phyloP scores from a whole-genome alignment of 1,284 basidiomycete genomes.

The Ustilago vetiveriae region DNA sequence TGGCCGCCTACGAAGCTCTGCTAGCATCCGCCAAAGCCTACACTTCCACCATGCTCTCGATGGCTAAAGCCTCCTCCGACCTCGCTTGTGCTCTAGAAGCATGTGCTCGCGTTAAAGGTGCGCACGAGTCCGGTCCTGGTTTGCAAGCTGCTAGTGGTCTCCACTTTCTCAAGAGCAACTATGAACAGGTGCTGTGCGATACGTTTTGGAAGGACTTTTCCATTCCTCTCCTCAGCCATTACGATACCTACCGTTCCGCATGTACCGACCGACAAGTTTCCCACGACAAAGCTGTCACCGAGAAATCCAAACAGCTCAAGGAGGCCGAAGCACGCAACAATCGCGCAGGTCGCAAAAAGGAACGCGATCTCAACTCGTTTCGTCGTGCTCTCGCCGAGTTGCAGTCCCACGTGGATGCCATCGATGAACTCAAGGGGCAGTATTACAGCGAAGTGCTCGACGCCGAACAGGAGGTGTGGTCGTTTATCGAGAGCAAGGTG shows the following conservation, averaged over 20 bases:
- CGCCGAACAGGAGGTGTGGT: slow-evolving; percentile 93
- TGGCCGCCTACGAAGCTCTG: slow-evolving; percentile 84
- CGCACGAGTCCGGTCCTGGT: slow-evolving; percentile 52
- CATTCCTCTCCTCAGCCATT: slow-evolving; percentile 82
- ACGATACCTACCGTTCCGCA: slow-evolving; percentile 80
- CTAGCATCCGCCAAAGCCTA: slow-evolving; percentile 82
- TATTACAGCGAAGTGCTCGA: slow-evolving; percentile 88
- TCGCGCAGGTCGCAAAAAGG: slow-evolving; percentile 75
- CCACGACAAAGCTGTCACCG: slow-evolving; percentile 69
- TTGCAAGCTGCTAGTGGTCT: slow-evolving; percentile 72
- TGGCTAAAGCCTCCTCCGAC: slow-evolving; percentile 84
- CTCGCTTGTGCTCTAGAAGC: slow-evolving; percentile 76
- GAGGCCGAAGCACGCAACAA: slow-evolving; percentile 89
- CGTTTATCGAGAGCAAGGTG: slow-evolving; percentile 76
- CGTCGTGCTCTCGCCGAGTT: slow-evolving; percentile 71
- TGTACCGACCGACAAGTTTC: slow-evolving; percentile 70
- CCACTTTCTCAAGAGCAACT: slow-evolving; percentile 90
- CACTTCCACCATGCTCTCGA: slow-evolving; percentile 80
- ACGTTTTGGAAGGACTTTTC: slow-evolving; percentile 89
- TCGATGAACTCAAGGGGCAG: slow-evolving; percentile 80
- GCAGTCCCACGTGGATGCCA: slow-evolving; percentile 86
- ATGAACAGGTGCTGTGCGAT: slow-evolving; percentile 89
- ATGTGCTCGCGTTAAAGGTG: slow-evolving; percentile 64
- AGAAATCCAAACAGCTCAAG: slow-evolving; percentile 84
- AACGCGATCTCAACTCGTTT: slow-evolving; percentile 70